Conservation (phyloP, 1,284 basidiomycete genomes). For the Farysia itapuensis region DNA sequence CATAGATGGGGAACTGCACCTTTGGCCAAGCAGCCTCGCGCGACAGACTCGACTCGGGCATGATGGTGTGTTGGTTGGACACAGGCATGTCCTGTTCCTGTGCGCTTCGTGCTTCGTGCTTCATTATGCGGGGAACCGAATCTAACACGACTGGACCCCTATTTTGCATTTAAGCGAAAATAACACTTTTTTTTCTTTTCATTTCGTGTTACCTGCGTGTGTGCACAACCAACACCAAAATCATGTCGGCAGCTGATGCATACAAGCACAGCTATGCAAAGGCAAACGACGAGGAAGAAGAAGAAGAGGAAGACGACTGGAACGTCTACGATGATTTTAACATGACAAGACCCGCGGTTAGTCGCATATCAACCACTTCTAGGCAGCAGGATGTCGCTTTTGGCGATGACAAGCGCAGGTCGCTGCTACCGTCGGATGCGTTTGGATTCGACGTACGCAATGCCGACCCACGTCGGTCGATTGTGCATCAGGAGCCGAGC, state of each 20-base stretch:
- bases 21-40: too few species aligned
- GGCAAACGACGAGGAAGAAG: constrained; percentile 26
- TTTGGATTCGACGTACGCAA: constrained; percentile 51
- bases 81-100: neutral
- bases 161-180: too few species aligned
- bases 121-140: too few species aligned
- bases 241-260: too few species aligned
- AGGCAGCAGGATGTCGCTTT: constrained; percentile 23
- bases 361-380: constrained; percentile 14
- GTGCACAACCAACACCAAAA: too few species aligned
- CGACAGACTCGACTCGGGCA: neutral
- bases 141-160: too few species aligned
- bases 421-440: constrained; percentile 33
- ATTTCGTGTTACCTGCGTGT: too few species aligned
- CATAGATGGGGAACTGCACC: constrained; percentile 44
- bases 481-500: constrained; percentile 4
- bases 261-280: too few species aligned
- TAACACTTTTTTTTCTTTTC: too few species aligned
- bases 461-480: constrained; percentile 36
- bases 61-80: neutral
- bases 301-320: constrained; percentile 46
- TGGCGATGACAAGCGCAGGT: constrained; percentile 22
- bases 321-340: constrained; percentile 57
- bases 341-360: constrained; percentile 36
- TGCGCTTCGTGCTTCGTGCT: too few species aligned